A percentile compares a stretch with the other conserved stretches of the same genome.
phyloP scores from a whole-genome alignment of 2,329 filamentous ascomycete species.

The Xylaria sp. region DNA sequence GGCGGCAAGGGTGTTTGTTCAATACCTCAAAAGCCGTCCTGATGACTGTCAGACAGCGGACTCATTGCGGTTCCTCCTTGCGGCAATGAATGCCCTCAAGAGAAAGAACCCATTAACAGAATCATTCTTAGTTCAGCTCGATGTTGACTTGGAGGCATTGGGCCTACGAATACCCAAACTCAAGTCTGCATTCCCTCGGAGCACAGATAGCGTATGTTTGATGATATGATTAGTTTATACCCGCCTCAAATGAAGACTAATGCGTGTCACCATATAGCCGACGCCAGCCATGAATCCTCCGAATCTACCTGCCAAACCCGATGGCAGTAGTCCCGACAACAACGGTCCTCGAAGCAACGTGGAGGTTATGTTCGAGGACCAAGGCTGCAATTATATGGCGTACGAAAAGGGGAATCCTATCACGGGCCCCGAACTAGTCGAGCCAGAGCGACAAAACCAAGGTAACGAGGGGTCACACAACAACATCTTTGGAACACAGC shows the following conservation, averaged over 20 bases:
- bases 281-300: conserved; percentile 26
- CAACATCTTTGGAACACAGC: conserved; percentile 26
- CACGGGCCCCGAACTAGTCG: conserved; percentile 47
- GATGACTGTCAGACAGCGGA: conserved; percentile 79
- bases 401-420: conserved; percentile 48
- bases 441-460: conserved; percentile 39
- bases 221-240: not conserved
- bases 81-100: conserved; percentile 89
- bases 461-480: conserved; percentile 9
- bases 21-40: conserved; percentile 93
- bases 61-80: conserved; percentile 86
- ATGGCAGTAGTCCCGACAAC: conserved; percentile 8
- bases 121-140: conserved; percentile 90
- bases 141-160: conserved; percentile 84
- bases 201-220: conserved; percentile 55
- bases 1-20: conserved; percentile 92
- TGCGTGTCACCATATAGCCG: conserved; percentile 41
- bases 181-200: conserved; percentile 59
- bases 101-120: conserved; percentile 88
- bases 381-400: conserved; percentile 23
- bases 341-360: conserved; percentile 35
- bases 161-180: conserved; percentile 66
- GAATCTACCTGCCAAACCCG: not conserved
- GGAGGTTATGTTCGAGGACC: conserved; percentile 51
- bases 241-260: not conserved